Conservation (phyloP, 257 asterid genomes). For the Oldenlandia corymbosa region DNA sequence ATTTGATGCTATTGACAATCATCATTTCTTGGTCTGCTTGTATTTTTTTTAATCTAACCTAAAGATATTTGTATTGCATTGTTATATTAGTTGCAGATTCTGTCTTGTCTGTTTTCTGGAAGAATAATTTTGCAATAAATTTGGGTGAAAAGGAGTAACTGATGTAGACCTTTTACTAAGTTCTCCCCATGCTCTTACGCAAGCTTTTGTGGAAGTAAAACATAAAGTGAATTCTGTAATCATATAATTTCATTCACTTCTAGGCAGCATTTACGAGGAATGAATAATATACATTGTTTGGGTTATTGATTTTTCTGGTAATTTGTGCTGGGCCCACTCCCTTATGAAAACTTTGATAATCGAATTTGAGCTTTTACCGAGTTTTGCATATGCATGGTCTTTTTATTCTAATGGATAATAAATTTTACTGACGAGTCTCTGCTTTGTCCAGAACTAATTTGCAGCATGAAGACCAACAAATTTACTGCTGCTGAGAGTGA, state of each 20-base stretch:
- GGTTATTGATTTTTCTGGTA: background rate
- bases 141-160: background rate
- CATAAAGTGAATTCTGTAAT: background rate
- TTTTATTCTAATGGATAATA: background rate
- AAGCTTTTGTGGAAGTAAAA: background rate
- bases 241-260: background rate
- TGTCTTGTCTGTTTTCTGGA: no score
- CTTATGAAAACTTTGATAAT: no score
- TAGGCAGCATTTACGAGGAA: background rate
- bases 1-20: background rate
- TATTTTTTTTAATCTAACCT: no score
- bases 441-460: conserved; percentile 53
- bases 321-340: background rate
- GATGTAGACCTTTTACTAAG: background rate
- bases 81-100: background rate
- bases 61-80: background rate
- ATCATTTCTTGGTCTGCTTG: background rate
- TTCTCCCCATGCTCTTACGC: background rate
- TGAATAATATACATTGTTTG: background rate
- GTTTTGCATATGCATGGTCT: background rate
- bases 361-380: background rate
- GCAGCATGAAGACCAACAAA: conserved; percentile 58
- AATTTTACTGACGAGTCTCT: conserved; percentile 12
- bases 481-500: conserved; percentile 52
- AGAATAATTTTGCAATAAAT: background rate